Conservation (phyloP, 1,139 yeast genomes). For the Meyerozyma athensensis region DNA sequence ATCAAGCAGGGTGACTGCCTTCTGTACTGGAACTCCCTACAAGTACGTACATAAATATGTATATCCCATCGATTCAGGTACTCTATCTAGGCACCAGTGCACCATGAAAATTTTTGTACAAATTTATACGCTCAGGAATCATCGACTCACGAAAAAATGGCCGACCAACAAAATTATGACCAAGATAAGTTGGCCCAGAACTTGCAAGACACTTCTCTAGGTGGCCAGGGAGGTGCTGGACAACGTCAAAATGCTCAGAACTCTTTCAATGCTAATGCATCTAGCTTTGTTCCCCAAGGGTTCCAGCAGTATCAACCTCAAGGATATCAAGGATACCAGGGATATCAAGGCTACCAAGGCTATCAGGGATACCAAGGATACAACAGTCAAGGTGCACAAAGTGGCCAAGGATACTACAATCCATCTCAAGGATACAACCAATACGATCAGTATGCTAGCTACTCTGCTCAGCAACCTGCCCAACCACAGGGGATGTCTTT, state of each 20-base stretch:
- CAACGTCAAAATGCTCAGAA: constrained; percentile 18
- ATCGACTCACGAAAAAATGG: too few relatives aligned
- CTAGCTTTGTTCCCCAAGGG: constrained; percentile 41
- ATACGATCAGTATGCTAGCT: constrained; percentile 19
- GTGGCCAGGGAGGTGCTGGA: constrained; percentile 15
- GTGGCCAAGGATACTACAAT: constrained; percentile 12
- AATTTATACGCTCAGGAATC: too few relatives aligned
- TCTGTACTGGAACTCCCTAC: constrained; percentile 1
- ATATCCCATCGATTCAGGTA: background rate
- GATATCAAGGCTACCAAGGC: constrained; percentile 15
- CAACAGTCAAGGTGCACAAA: too few relatives aligned
- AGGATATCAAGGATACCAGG: constrained; percentile 20
- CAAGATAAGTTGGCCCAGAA: constrained; percentile 54
- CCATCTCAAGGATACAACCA: constrained; percentile 12
- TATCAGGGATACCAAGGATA: constrained; percentile 20
- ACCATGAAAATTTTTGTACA: constrained; percentile 3
- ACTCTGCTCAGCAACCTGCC: constrained; percentile 7
- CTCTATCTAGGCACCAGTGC: background rate
- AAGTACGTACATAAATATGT: background rate
- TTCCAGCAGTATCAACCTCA: constrained; percentile 15
- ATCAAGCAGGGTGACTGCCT: background rate
- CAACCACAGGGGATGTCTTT: constrained; percentile 70
- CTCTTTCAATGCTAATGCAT: constrained; percentile 35
- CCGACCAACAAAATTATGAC: constrained; percentile 37
- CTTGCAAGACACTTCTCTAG: constrained; percentile 45